Base-by-base conservation (phyloP, 2,329 filamentous ascomycete species). In the Tolypocladium ovalisporum region DNA sequence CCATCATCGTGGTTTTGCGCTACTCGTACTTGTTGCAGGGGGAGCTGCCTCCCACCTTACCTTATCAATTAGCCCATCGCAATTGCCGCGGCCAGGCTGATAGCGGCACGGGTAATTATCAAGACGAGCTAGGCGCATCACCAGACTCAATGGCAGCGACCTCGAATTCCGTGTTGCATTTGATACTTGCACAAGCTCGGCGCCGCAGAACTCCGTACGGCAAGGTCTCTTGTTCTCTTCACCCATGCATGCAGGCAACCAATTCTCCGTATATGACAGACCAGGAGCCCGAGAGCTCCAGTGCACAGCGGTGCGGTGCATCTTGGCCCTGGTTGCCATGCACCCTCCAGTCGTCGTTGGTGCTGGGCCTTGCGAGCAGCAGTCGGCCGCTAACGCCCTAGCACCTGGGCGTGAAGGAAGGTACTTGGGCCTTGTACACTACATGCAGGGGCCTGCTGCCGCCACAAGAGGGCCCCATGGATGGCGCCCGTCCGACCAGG, bases 211-310 rank as follows among this genome's bases (percentile, higher is more conserved):
- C 32, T 36, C 27, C 51, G 32, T 39, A 44, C 52, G 47, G 52
- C 35, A 19, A 19, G 32, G 37, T 32, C 36, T 13, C n/a, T 44
- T 36, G 9, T 37, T 44, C 29, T 24, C 34, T 22, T 56, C n/a
- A 9, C 49, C 55, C 47, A 57, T 49, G 49, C 57, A 58, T 56
- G 54, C 40, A 56, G 49, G 49, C 54, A 51, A 44, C 54, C 54
- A 58, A 52, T 52, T 58, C 54, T 58, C 44, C 56, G 53, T 52
- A 54, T 52, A 54, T 35, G 53, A 42, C 37, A 22, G 32, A 22
- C 35, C 4, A 19, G 36, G 44, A 49, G 29, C 17, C 10, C 17
- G 44, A 49, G 44, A 51, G 37, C 42, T 24, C 19, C 29, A 15
- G 47, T 34, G 37, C 37, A 52, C 24, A 10, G 55, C 36, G 35